Evolutionary conservation across 352 stramenopile species (phyloP).

Genomic region (Phytophthora syringae): DNA sequence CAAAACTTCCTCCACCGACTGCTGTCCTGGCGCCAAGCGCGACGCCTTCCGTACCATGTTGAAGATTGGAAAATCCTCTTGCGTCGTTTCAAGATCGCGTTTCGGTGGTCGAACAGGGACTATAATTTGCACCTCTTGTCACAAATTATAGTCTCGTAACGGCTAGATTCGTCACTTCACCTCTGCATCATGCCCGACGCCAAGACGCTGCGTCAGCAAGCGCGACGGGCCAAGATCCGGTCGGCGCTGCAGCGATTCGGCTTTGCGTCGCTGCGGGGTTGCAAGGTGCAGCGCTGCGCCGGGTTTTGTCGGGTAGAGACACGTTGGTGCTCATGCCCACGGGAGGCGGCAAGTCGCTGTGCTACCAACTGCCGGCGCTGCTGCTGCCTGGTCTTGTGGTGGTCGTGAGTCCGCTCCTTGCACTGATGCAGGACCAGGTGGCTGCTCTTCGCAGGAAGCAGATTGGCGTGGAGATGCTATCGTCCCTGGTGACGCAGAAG

Average conservation of each 20-base stretch:
- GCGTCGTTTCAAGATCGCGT: constrained; percentile 25
- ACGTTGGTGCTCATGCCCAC: constrained; percentile 95
- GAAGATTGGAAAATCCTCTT: background rate
- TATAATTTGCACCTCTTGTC: too few species aligned
- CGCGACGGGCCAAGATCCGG: constrained; percentile 56
- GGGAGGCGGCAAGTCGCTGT: constrained; percentile 97
- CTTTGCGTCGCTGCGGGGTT: constrained; percentile 51
- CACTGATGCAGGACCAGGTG: constrained; percentile 92
- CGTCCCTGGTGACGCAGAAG: constrained; percentile 46
- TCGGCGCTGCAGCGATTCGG: constrained; percentile 51
- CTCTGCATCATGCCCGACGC: constrained; percentile 17
- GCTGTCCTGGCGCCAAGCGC: constrained; percentile 55
- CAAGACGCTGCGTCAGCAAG: constrained; percentile 42
- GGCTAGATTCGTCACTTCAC: constrained; percentile 12
- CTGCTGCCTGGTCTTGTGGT: constrained; percentile 80
- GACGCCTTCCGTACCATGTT: constrained; percentile 70
- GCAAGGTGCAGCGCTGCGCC: constrained; percentile 50
- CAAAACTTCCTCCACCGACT: constrained; percentile 76
- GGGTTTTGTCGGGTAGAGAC: constrained; percentile 51
- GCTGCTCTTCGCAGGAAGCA: constrained; percentile 50
- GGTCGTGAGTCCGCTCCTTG: constrained; percentile 89
- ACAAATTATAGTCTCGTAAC: background rate
- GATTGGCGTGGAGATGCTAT: constrained; percentile 64
- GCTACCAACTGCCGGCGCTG: constrained; percentile 93
- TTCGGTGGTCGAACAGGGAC: background rate